Base-by-base conservation (phyloP, 2,329 filamentous ascomycete species). In the Fusarium goolgardi region DNA sequence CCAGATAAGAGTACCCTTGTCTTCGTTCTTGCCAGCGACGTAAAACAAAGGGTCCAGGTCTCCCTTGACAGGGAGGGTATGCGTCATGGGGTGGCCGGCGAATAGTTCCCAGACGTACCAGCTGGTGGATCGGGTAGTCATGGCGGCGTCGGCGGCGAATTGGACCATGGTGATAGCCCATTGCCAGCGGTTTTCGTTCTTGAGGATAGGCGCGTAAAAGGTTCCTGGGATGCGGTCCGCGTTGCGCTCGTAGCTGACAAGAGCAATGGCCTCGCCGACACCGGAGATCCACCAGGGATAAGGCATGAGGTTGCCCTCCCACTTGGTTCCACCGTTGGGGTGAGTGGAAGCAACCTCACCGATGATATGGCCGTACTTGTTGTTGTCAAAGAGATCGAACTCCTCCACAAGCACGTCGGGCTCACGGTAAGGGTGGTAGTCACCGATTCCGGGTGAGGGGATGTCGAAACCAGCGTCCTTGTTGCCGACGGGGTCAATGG, bases 171-270 rank as follows among this genome's bases (percentile, higher is more conserved):
- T 84, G n/a, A 84, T 80, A 8, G 81, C 74, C 83, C 83, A 85
- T 55, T 84, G 79, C 81, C 82, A 85, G 25, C 79, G 74, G 73
- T 85, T 82, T 71, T 85, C 77, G 72, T 82, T 84, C 58, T 82
- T 78, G n/a, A 85, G 75, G 5, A 83, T 79, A 2, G 83, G 83
- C 0, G 83, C 82, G 78, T 86, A 87, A 53, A 82, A 80, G 1
- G 84, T 82, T 9, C 85, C 85, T 3, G 83, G 82, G 44, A 90
- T 82, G 21, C 83, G 82, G 69, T 90, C 86, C 5, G 83, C 81
- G 76, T 91, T 91, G 57, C 89, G 82, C 81, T 91, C 89, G 31
- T 86, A 86, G 20, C 88, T 86, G 64, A 91, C 82, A 18, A 91
- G 80, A 56, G 85, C 88, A n/a, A 91, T 82, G 25, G 87, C 88